Base-by-base conservation (phyloP, 2,329 filamentous ascomycete genomes). In the Ilyonectria destructans region DNA sequence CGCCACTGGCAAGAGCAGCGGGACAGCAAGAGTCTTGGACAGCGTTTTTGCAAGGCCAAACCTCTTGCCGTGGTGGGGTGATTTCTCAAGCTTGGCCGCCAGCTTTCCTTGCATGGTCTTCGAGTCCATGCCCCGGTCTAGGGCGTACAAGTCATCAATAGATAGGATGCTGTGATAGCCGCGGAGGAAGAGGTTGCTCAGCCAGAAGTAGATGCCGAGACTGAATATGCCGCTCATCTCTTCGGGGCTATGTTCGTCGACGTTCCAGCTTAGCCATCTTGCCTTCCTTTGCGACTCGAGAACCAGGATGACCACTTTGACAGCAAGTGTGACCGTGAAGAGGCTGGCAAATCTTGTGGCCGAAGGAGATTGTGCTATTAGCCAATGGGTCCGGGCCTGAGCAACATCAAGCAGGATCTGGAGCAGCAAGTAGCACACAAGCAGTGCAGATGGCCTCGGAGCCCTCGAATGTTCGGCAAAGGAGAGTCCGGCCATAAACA, bases 351-450 rank as follows among this genome's bases (percentile, higher is more conserved):
- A 66, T 61, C 5, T 54, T 62, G 21, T 74, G 69, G 0, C 65
- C 49, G 4, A 62, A 49, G 6, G 46, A 71, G 13, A 54, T 37
- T 54, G 71, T 71, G 51, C 76, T 40, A n/a, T 67, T 26, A 87
- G 76, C 79, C 82, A 86, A 4, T 82, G 67, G 0, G 85, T 86
- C 12, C 86, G 78, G 0, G 78, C 75, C 64, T 83, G 82, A 0
- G 80, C 79, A 3, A 80, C 71, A 37, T 88, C 86, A 23, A 86
- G 78, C 1, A 87, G 71, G 0, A 84, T 69, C 2, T 82, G 83
- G 3, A 86, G 37, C 9, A 82, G 69, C 3, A 87, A 67, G 57
- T 83, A 87, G 10, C 72, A 66, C n/a, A 74, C 80, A 13, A 88
- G 73, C 3, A 87, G 61, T 0, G 82, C 74, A 0, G 85, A 87